These are phyloP conservation scores for Malus hybrid DNA, from an alignment of 331 rosid species.

Conservation along the genomic window DNA sequence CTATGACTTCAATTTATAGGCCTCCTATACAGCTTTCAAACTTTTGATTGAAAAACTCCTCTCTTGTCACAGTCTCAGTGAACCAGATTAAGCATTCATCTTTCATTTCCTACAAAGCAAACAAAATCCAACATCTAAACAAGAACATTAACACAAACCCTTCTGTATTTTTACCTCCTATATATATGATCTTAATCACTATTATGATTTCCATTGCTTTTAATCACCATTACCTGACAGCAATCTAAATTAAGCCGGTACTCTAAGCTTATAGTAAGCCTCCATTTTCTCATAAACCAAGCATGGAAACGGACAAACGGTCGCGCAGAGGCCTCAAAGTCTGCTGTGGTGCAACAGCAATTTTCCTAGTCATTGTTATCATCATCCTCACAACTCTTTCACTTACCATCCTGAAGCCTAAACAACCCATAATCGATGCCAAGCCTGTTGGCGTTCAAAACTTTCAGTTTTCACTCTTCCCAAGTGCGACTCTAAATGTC, in stretches of 20 bases:
- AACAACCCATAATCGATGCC: slow-evolving; percentile 25
- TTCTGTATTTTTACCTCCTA: background rate
- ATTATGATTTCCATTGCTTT: background rate
- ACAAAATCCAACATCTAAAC: background rate
- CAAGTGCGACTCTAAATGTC: slow-evolving; percentile 2
- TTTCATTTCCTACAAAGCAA: background rate
- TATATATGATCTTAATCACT: slow-evolving; percentile 1
- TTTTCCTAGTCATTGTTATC: slow-evolving; percentile 21
- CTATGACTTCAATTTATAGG: background rate
- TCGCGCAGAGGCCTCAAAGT: slow-evolving; percentile 20
- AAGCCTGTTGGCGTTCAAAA: slow-evolving; percentile 18
- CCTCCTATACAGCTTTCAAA: background rate
- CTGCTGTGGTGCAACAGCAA: background rate
- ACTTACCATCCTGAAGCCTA: slow-evolving; percentile 40
- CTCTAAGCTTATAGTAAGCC: background rate
- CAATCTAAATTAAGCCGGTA: background rate
- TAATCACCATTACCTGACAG: too few species aligned
- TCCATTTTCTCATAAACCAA: background rate
- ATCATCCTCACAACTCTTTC: slow-evolving; percentile 16
- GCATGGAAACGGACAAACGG: slow-evolving; percentile 10
- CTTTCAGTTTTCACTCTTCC: background rate
- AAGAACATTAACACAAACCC: background rate
- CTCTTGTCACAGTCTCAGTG: background rate
- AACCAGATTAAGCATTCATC: background rate
- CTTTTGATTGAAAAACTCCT: background rate